Evolutionary conservation across 2,329 filamentous ascomycete species (phyloP), one percentile per base, ranked within the genome.

Genomic region (Apiospora malaysiana): DNA sequence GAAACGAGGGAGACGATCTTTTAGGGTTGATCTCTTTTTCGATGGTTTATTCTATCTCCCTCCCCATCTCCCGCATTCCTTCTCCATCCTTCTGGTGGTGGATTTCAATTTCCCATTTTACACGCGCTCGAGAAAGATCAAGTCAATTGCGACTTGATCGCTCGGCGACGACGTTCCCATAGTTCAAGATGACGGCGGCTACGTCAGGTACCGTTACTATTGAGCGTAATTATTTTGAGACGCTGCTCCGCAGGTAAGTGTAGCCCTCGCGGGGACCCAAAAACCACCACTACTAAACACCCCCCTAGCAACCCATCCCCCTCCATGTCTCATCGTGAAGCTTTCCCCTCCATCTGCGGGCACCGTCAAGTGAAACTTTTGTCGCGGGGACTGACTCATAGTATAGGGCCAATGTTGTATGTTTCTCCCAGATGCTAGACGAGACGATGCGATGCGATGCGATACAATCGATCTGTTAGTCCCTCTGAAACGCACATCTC

Each of bases 161-260:
- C 51, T 59, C 56, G 56, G 40, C 27, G 27, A 23, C 27, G 56
- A 37, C n/a, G n/a, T 59, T 32, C 32, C 14, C 56, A 18, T 40
- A 63, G 32, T 23, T 45, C 46, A 68, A 69, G n/a, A 80, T 81
- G 79, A 75, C 76, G 49, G 68, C 73, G 63, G 46, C 46, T 42
- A 71, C 72, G 23, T 68, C 59, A 37, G 69, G 72, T 49, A 81
- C 84, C 74, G 86, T 92, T 68, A 90, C 88, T 12, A 85, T 91
- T 74, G 88, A 89, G 73, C 89, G 86, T 76, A 79, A 81, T 68
- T 88, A 91, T 81, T 88, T 91, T 75, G 87, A 91, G 76, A 87
- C 88, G 71, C 82, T 92, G 66, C 77, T 91, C 69, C 85, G 87
- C 77, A 87, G 88, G 91, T 92, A 81, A 83, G 86, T 79, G 72